These are phyloP conservation scores for Cymodocea nodosa DNA, from an alignment of 116 monocot genomes.

Conservation along the genomic window DNA sequence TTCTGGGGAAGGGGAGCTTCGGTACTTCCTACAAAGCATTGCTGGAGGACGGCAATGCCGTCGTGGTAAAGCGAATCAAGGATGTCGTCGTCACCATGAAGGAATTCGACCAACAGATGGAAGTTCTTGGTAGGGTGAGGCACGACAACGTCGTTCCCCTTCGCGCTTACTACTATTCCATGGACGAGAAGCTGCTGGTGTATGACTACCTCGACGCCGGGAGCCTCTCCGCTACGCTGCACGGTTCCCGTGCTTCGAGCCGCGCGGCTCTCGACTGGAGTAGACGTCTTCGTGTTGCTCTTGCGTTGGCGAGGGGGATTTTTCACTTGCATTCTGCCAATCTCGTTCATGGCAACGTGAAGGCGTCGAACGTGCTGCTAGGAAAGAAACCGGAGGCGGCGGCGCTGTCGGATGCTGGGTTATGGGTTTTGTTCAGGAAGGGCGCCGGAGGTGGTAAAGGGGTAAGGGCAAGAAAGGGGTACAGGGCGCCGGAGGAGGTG, in stretches of 20 bases:
- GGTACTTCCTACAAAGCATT: constrained; percentile 81
- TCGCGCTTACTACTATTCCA: constrained; percentile 64
- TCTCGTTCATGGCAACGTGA: constrained; percentile 19
- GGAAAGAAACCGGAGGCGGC: constrained; percentile 7
- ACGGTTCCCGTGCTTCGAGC: constrained; percentile 4
- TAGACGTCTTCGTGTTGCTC: constrained; percentile 4
- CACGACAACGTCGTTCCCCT: constrained; percentile 40
- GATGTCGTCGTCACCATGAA: constrained; percentile 36
- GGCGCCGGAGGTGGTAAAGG: neutral
- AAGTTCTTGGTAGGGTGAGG: constrained; percentile 16
- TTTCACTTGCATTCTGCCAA: constrained; percentile 12
- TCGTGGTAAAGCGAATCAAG: constrained; percentile 71
- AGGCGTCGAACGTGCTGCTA: constrained; percentile 24
- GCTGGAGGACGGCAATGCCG: constrained; percentile 60
- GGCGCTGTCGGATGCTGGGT: constrained; percentile 10
- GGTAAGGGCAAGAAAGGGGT: neutral
- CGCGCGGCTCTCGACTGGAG: constrained; percentile 10
- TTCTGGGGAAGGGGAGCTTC: constrained; percentile 60
- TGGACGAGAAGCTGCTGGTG: constrained; percentile 75
- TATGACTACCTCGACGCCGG: constrained; percentile 46
- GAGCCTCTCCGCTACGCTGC: constrained; percentile 13
- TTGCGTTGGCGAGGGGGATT: constrained; percentile 13
- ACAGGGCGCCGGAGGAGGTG: constrained; percentile 18
- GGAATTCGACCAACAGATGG: constrained; percentile 54
- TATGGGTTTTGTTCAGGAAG: neutral